These are phyloP conservation scores for Synchytrium microbalum DNA, from an alignment of 371 early-diverging fungal species.

Conservation along the genomic window DNA sequence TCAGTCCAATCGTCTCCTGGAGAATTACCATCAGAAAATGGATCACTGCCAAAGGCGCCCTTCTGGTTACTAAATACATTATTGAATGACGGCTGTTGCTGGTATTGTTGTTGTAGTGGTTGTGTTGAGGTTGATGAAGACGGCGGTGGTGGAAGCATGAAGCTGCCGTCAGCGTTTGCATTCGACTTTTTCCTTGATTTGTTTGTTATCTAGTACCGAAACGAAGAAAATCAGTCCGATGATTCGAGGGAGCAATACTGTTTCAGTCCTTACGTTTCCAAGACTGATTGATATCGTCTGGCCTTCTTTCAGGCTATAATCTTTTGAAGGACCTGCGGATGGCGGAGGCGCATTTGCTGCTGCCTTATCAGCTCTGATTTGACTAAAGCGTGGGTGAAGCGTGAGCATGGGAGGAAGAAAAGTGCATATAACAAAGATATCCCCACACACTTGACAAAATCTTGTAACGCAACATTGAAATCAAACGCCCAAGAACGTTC, in stretches of 20 bases:
- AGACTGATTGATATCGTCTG: slow-evolving; percentile 75
- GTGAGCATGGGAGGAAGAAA: not conserved
- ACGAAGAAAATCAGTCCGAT: too few species aligned
- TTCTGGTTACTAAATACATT: not conserved
- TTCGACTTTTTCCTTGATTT: too few species aligned
- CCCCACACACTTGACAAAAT: slow-evolving; percentile 53
- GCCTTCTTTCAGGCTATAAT: slow-evolving; percentile 79
- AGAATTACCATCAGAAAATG: not conserved
- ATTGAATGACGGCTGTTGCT: too few species aligned
- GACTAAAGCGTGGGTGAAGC: slow-evolving; percentile 30
- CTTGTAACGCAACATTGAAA: slow-evolving; percentile 86
- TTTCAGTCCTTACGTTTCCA: slow-evolving; percentile 56
- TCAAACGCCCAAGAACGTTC: slow-evolving; percentile 86
- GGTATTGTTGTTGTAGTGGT: too few species aligned
- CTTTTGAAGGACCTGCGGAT: slow-evolving; percentile 40
- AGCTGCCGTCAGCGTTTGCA: too few species aligned
- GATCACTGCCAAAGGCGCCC: not conserved
- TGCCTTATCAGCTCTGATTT: slow-evolving; percentile 50
- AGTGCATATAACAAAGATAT: not conserved
- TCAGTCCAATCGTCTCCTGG: not conserved
- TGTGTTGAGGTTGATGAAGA: not conserved
- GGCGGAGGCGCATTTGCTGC: slow-evolving; percentile 26
- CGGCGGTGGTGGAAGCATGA: not conserved
- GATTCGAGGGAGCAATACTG: too few species aligned
- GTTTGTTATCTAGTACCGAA: too few species aligned